Evolutionary conservation across 2,329 filamentous ascomycete genomes (phyloP).

Genomic region (Phialophora tarda): DNA sequence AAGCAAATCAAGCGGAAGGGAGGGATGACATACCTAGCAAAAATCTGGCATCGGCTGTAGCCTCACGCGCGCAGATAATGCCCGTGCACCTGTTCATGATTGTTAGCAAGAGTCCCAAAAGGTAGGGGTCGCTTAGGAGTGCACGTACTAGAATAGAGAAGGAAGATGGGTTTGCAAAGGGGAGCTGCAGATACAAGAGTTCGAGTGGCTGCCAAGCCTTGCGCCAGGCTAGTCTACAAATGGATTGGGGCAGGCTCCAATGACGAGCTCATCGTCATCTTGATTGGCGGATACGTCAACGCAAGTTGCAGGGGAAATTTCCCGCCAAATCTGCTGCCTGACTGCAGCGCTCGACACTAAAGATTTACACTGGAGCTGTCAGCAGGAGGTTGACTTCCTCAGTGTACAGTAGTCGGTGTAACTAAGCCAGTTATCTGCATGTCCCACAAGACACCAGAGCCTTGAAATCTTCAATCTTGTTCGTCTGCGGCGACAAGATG

Average conservation of each 20-base stretch:
- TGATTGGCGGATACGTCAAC: too few species aligned
- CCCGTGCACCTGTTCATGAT: constrained; percentile 62
- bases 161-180: background rate
- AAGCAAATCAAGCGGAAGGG: background rate
- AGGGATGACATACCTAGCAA: constrained; percentile 63
- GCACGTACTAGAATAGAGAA: constrained; percentile 3
- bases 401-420: too few species aligned
- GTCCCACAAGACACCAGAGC: too few species aligned
- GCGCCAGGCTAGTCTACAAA: background rate
- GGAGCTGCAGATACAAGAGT: background rate
- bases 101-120: background rate
- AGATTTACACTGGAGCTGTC: too few species aligned
- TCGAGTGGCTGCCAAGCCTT: background rate
- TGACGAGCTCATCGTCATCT: background rate
- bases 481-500: too few species aligned
- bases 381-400: too few species aligned
- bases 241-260: background rate
- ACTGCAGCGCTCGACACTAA: too few species aligned
- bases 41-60: constrained; percentile 81
- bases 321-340: too few species aligned
- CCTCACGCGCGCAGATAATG: constrained; percentile 77
- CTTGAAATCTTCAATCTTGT: too few species aligned
- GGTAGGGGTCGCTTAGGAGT: background rate
- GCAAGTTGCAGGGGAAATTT: too few species aligned
- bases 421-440: too few species aligned